A percentile compares a stretch with the other conserved stretches of the same genome.
Evolutionary conservation across 345 rosid genomes (phyloP).

Genomic region (Punica granatum): DNA sequence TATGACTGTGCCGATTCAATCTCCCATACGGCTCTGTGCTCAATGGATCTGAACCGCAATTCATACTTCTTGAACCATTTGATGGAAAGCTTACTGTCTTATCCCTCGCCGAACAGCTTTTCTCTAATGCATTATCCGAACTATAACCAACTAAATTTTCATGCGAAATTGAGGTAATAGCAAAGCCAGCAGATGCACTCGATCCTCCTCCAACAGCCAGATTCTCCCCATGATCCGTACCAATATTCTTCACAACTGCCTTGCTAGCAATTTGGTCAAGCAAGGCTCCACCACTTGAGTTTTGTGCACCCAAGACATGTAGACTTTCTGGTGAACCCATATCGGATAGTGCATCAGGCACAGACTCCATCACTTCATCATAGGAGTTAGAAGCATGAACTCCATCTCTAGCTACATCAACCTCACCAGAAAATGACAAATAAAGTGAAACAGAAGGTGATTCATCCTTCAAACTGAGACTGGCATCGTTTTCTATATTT

Average conservation of each 20-base stretch:
- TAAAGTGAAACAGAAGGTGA: slow-evolving; percentile 20
- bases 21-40: slow-evolving; percentile 32
- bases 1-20: slow-evolving; percentile 27
- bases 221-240: slow-evolving; percentile 21
- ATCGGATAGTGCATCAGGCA: slow-evolving; percentile 29
- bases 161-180: slow-evolving; percentile 20
- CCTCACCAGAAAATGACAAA: slow-evolving; percentile 22
- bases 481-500: slow-evolving; percentile 20
- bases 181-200: slow-evolving; percentile 24
- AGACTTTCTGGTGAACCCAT: slow-evolving; percentile 31
- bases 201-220: slow-evolving; percentile 19
- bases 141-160: slow-evolving; percentile 19
- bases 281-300: slow-evolving; percentile 20
- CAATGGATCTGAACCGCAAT: slow-evolving; percentile 15
- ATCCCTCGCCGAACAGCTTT: slow-evolving; percentile 20
- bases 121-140: slow-evolving; percentile 19
- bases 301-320: slow-evolving; percentile 12
- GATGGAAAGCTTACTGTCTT: slow-evolving; percentile 23
- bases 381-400: slow-evolving; percentile 19
- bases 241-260: slow-evolving; percentile 24
- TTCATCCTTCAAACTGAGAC: slow-evolving; percentile 17
- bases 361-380: slow-evolving; percentile 25
- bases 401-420: slow-evolving; percentile 10
- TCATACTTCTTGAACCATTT: slow-evolving; percentile 21
- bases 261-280: slow-evolving; percentile 19